phyloP scores from a whole-genome alignment of 2,329 filamentous ascomycete genomes.

The Thyridium curvatum region DNA sequence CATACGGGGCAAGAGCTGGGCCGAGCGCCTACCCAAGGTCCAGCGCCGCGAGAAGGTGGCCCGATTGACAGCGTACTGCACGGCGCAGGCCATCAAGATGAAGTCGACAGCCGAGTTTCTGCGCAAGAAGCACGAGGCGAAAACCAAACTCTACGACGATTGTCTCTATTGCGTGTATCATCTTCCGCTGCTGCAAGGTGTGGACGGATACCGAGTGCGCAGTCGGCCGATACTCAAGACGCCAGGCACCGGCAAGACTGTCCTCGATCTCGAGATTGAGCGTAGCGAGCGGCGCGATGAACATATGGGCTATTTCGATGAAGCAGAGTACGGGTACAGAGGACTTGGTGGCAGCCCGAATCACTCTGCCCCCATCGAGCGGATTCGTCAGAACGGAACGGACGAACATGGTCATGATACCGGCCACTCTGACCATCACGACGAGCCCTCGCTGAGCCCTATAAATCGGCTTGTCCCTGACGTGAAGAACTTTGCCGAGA shows the following conservation, averaged over 20 bases:
- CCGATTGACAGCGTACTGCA: conserved; percentile 92
- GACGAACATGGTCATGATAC: conserved; percentile 15
- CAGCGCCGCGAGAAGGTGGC: conserved; percentile 82
- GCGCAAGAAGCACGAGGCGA: conserved; percentile 78
- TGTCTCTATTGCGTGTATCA: conserved; percentile 96
- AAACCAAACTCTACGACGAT: conserved; percentile 96
- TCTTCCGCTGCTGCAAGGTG: conserved; percentile 77
- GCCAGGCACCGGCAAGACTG: conserved; percentile 79
- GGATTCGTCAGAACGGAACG: conserved; percentile 17
- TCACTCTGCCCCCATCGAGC: conserved; percentile 15
- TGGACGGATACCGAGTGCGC: conserved; percentile 78
- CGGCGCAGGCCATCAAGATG: conserved; percentile 87
- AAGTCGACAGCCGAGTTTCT: conserved; percentile 84
- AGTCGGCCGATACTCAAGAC: conserved; percentile 91
- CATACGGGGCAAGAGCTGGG: conserved; percentile 77
- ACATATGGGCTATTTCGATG: conserved; percentile 84
- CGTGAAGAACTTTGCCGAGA: conserved; percentile 78
- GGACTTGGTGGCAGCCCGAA: conserved; percentile 14
- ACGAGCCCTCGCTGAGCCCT: conserved; percentile 40
- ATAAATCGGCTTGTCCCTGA: conserved; percentile 60
- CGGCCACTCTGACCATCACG: conserved; percentile 16
- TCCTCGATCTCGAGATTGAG: conserved; percentile 93
- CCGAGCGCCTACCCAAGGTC: conserved; percentile 84
- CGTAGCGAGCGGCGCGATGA: conserved; percentile 84
- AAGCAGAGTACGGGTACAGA: conserved; percentile 53